Conservation (phyloP, 1,284 basidiomycete species). For the Puccinia hordei region DNA sequence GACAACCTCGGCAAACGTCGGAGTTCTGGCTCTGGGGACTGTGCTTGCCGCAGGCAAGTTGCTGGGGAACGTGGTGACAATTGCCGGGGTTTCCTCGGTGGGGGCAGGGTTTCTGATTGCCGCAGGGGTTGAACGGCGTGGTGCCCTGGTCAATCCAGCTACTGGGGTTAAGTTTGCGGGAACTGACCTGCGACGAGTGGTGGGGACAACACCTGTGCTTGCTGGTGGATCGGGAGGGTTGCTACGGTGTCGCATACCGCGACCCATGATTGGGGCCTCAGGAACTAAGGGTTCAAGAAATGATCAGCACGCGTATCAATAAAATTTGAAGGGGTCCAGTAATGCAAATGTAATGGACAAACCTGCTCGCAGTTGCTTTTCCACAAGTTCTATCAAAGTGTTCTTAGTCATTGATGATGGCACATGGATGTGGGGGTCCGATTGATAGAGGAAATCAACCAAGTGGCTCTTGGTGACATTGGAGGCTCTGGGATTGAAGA, state of each 20-base stretch:
- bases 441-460: neutral
- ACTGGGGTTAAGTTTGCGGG: neutral
- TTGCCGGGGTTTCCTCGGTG: too few relatives aligned
- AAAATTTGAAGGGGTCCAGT: too few relatives aligned
- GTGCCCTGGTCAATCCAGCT: too few relatives aligned
- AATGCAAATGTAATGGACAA: neutral
- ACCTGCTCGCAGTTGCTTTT: neutral
- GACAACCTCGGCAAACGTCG: too few relatives aligned
- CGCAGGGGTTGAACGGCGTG: too few relatives aligned
- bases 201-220: neutral
- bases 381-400: neutral
- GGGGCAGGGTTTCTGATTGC: too few relatives aligned
- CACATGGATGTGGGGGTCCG: neutral
- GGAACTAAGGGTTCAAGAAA: neutral
- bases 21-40: too few relatives aligned
- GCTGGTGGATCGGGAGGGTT: neutral
- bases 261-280: neutral
- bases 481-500: neutral
- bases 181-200: neutral
- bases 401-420: neutral
- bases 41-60: too few relatives aligned
- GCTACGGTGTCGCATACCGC: neutral
- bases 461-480: neutral
- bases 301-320: too few relatives aligned
- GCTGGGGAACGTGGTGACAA: too few relatives aligned